Evolutionary conservation across 208 protist genomes (phyloP), one percentile per base, ranked within the genome.

Genomic region (Leishmania major): DNA sequence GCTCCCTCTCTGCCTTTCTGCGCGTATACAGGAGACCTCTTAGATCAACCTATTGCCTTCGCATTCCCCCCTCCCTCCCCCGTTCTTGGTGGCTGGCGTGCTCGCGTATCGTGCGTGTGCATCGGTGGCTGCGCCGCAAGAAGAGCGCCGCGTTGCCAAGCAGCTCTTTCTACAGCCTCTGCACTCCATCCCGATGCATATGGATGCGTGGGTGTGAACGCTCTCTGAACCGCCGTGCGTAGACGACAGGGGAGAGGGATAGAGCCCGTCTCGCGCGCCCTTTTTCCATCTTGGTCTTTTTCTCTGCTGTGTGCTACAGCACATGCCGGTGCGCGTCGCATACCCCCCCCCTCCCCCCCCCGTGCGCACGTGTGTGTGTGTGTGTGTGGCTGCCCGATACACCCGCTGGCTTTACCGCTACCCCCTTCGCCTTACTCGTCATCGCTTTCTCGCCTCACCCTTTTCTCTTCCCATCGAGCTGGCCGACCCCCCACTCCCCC

Each of bases 321-420:
- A n/a, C 31, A 67, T 2, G 62, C 31, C 13, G 37, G 66, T 47
- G 19, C 17, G 66, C 19, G 22, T 47, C 66, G 37, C 25, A 47
- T 47, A 47, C 37, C 17, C 5, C 0, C 37, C 37, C 15, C 4
- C 0, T 19, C 17, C 4, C 0, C 37, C 15, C 4, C 0, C 5
- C 0, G 8, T 28, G 64, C 35, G 35, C 15, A 15, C 17, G 35
- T 69, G 64, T 25, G 64, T 47, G 43, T 45, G 43, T 45, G 43
- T 40, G 40, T 43, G 40, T 43, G 40, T 43, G 35, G 35, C 35
- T 37, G 35, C 45, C 22, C 22, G 4, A 35, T 70, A 70, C n/a
- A 25, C 64, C 17, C 15, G 31, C 17, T 47, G 67, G 1, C 67
- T 28, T 47, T 22, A 72, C 35, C 22, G 31, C 40, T 47, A 22